Conservation (phyloP, 495 filamentous ascomycete genomes). For the Lindgomyces ingoldianus region DNA sequence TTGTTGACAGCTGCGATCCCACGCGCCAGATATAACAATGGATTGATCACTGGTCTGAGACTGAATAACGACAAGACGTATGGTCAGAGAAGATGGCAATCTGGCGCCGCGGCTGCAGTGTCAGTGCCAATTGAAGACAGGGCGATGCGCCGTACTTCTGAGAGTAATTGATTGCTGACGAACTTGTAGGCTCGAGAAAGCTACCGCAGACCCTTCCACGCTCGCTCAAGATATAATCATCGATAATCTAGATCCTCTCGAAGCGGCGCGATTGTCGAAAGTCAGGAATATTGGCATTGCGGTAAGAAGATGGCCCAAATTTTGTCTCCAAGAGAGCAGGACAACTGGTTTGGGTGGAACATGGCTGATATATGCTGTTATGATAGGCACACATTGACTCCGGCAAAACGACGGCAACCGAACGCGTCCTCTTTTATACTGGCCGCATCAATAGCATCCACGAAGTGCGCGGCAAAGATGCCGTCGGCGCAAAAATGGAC, state of each 20-base stretch:
- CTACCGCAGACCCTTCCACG: conserved; percentile 58
- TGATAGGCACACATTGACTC: conserved; percentile 94
- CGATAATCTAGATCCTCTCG: conserved; percentile 70
- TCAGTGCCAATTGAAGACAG: conserved; percentile 45
- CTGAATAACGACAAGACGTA: conserved; percentile 6
- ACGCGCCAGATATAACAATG: conserved; percentile 13
- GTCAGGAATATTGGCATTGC: conserved; percentile 99
- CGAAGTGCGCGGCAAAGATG: conserved; percentile 93
- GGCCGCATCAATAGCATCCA: conserved; percentile 96
- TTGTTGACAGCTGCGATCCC: conserved; percentile 20
- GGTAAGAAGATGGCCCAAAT: conserved; percentile 51
- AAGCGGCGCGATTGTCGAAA: conserved; percentile 71
- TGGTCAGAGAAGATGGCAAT: conserved; percentile 38
- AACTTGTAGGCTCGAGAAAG: conserved; percentile 58
- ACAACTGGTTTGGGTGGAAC: not conserved
- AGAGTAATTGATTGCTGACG: conserved; percentile 25
- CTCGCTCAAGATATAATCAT: conserved; percentile 70
- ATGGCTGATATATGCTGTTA: conserved; percentile 21
- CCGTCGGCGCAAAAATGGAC: conserved; percentile 99
- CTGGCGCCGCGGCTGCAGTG: conserved; percentile 47
- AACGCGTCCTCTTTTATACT: conserved; percentile 98
- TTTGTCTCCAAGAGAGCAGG: not conserved
- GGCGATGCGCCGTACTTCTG: not conserved
- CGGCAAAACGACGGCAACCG: conserved; percentile 96
- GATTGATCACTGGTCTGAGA: not conserved